Evolutionary conservation across 1,284 basidiomycete species (phyloP).

Genomic region (Psilocybe mexicana): DNA sequence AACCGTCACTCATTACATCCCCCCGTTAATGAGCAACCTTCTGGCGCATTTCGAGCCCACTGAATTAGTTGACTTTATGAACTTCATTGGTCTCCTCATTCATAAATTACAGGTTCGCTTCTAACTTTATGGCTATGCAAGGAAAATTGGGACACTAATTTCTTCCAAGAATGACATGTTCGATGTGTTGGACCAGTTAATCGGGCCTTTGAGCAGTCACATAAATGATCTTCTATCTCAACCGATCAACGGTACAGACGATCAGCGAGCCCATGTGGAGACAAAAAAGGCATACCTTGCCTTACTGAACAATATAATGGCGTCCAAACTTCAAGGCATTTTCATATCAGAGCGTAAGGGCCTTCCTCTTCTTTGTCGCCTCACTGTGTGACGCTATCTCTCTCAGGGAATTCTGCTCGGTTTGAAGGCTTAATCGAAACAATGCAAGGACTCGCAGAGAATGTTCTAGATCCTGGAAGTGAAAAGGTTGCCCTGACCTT

Average conservation of each 20-base stretch:
- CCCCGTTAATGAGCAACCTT: constrained; percentile 85
- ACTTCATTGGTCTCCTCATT: constrained; percentile 89
- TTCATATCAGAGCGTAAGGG: constrained; percentile 86
- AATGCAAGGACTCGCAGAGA: constrained; percentile 77
- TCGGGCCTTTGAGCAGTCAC: constrained; percentile 84
- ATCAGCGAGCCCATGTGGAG: constrained; percentile 79
- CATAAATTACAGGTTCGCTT: constrained; percentile 85
- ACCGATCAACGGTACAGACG: constrained; percentile 90
- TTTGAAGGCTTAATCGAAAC: constrained; percentile 73
- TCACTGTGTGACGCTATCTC: neutral
- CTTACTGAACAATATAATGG: constrained; percentile 83
- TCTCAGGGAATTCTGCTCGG: constrained; percentile 72
- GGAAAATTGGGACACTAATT: constrained; percentile 2
- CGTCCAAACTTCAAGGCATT: constrained; percentile 78
- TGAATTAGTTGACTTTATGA: constrained; percentile 95
- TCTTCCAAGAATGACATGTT: constrained; percentile 70
- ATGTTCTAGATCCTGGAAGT: constrained; percentile 70
- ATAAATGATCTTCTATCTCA: constrained; percentile 83
- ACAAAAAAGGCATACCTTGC: constrained; percentile 90
- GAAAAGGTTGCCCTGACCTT: constrained; percentile 86
- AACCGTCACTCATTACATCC: constrained; percentile 80
- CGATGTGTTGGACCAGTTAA: constrained; percentile 87
- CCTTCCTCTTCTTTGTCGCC: constrained; percentile 8
- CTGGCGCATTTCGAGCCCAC: constrained; percentile 90
- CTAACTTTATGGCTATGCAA: neutral